phyloP scores from a whole-genome alignment of 108 stramenopile species.

The Licmophora abbreviata region DNA sequence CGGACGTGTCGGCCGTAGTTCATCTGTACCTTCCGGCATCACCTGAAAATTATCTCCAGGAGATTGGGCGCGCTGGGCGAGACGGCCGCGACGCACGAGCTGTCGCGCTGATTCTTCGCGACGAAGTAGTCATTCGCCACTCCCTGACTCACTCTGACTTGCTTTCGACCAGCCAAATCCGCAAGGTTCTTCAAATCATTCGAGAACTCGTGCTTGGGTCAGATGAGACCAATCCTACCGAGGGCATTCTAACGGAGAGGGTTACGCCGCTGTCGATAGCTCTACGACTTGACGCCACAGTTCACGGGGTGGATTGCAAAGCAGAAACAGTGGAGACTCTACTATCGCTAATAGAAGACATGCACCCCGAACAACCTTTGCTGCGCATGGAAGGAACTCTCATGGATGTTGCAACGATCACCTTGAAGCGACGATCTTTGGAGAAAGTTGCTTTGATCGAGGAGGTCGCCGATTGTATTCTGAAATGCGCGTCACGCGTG shows the following conservation, averaged over 20 bases:
- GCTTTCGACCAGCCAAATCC: slow-evolving; percentile 56
- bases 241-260: slow-evolving; percentile 11
- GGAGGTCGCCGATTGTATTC: slow-evolving; percentile 43
- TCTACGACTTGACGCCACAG: slow-evolving; percentile 38
- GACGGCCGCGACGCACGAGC: slow-evolving; percentile 80
- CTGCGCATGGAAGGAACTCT: slow-evolving; percentile 62
- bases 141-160: slow-evolving; percentile 74
- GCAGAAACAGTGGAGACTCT: slow-evolving; percentile 83
- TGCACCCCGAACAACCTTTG: slow-evolving; percentile 28
- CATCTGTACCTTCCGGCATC: slow-evolving; percentile 86
- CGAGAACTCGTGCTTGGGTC: slow-evolving; percentile 1
- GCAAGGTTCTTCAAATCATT: slow-evolving; percentile 29
- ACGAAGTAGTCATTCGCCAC: slow-evolving; percentile 63
- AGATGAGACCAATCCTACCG: neutral
- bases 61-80: slow-evolving; percentile 96
- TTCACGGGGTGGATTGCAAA: slow-evolving; percentile 62
- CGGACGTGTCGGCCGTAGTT: slow-evolving; percentile 80
- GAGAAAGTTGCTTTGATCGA: slow-evolving; percentile 61
- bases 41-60: slow-evolving; percentile 93
- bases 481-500: slow-evolving; percentile 31
- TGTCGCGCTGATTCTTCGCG: slow-evolving; percentile 59
- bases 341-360: slow-evolving; percentile 62
- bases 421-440: slow-evolving; percentile 52
- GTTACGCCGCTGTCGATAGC: slow-evolving; percentile 38
- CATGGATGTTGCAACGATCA: slow-evolving; percentile 53